These are phyloP conservation scores for Physocladia obscura DNA, from an alignment of 192 early-diverging fungal species.

Conservation along the genomic window DNA sequence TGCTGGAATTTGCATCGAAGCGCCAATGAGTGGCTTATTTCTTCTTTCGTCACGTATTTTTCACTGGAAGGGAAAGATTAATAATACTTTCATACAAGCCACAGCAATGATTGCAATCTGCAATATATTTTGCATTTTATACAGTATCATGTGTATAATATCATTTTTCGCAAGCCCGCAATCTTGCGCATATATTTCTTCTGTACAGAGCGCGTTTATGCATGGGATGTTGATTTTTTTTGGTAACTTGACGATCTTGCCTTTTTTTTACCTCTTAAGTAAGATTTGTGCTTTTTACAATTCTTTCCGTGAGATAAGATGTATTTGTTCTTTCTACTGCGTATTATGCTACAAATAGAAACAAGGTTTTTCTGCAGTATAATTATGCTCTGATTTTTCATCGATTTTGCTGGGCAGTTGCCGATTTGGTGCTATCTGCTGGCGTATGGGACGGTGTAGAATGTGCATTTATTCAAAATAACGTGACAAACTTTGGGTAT, in stretches of 20 bases:
- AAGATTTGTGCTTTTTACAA: neutral
- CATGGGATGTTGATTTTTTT: neutral
- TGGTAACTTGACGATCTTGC: neutral
- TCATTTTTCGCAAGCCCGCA: no score
- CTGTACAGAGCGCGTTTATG: neutral
- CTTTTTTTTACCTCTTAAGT: neutral
- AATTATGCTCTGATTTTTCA: neutral
- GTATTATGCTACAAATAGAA: neutral
- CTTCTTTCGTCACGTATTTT: neutral
- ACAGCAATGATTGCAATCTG: neutral
- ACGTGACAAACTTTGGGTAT: neutral
- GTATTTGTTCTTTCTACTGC: neutral
- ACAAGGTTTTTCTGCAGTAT: neutral
- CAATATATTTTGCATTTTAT: neutral
- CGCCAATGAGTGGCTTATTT: neutral
- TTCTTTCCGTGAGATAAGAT: neutral
- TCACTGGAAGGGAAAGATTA: neutral
- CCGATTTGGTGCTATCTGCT: neutral
- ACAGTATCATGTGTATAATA: neutral
- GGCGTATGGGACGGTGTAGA: neutral
- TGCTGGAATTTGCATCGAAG: neutral
- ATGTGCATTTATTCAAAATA: neutral
- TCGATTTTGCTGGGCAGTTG: neutral
- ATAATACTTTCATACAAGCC: no score
- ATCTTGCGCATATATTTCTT: no score